A percentile compares a stretch with the other conserved stretches of the same genome.
These are phyloP conservation scores for Mycena kentingensis DNA, from an alignment of 768 basidiomycete species.

Conservation along the genomic window DNA sequence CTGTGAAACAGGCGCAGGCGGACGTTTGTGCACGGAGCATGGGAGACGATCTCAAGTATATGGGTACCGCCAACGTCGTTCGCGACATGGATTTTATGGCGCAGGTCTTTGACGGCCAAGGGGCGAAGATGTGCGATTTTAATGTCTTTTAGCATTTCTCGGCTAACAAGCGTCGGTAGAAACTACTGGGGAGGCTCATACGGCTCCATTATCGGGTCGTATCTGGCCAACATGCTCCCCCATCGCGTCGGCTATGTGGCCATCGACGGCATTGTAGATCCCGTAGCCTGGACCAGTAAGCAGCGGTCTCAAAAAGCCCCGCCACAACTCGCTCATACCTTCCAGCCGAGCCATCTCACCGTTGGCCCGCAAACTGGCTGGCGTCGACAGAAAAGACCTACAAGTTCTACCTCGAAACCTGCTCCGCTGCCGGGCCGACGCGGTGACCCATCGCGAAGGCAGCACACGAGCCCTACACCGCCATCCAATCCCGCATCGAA, in stretches of 20 bases:
- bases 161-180: slow-evolving; percentile 1
- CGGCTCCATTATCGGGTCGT: slow-evolving; percentile 28
- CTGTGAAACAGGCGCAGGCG: slow-evolving; percentile 24
- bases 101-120: slow-evolving; percentile 22
- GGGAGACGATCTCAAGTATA: slow-evolving; percentile 27
- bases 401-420: slow-evolving; percentile 23
- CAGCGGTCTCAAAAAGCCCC: neutral
- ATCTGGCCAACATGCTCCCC: slow-evolving; percentile 30
- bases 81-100: slow-evolving; percentile 28
- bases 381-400: slow-evolving; percentile 26
- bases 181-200: slow-evolving; percentile 28
- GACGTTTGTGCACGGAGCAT: slow-evolving; percentile 22
- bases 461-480: slow-evolving; percentile 11
- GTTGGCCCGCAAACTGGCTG: slow-evolving; percentile 27
- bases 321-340: neutral
- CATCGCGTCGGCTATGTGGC: slow-evolving; percentile 22
- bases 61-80: slow-evolving; percentile 29
- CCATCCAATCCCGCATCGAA: slow-evolving; percentile 20
- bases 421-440: slow-evolving; percentile 24
- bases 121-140: slow-evolving; percentile 27
- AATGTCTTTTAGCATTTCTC: neutral
- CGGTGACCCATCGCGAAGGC: slow-evolving; percentile 22
- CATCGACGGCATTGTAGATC: slow-evolving; percentile 28
- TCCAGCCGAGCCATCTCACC: slow-evolving; percentile 26
- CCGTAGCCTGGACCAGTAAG: slow-evolving; percentile 26